phyloP scores from a whole-genome alignment of 73 alveolate genomes.

The Symbiodinium pilosum region DNA sequence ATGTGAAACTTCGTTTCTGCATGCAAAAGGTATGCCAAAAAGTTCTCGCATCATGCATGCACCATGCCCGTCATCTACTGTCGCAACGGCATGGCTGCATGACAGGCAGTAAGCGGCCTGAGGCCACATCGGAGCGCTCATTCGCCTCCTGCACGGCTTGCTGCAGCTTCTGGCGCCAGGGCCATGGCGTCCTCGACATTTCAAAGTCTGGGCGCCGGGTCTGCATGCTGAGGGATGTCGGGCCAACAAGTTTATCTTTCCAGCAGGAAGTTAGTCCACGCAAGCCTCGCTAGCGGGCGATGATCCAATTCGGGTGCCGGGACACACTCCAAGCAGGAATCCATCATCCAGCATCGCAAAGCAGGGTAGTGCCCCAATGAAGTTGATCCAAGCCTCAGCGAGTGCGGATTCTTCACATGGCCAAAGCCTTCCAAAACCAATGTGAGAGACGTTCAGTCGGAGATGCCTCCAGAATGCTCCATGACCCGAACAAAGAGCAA shows the following conservation, averaged over 20 bases:
- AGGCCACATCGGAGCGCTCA: neutral
- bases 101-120: neutral
- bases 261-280: neutral
- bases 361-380: constrained; percentile 55
- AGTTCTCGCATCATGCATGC: neutral
- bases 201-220: too few species aligned
- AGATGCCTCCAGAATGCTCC: too few species aligned
- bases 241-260: neutral
- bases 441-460: too few species aligned
- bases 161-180: constrained; percentile 26
- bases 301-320: too few species aligned
- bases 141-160: constrained; percentile 12
- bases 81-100: neutral
- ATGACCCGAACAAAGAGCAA: too few species aligned
- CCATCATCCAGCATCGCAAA: constrained; percentile 56
- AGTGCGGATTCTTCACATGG: too few species aligned
- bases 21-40: neutral
- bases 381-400: constrained; percentile 78
- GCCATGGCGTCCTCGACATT: constrained; percentile 23
- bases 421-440: too few species aligned
- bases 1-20: neutral
- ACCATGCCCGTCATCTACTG: neutral
- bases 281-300: too few species aligned
- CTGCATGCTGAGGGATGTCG: too few species aligned
- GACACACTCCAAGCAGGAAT: constrained; percentile 25